Percentiles rank a stretch among this genome's conserved stretches.
phyloP scores from a whole-genome alignment of 2,329 filamentous ascomycete genomes.

The Monosporascus sp. region DNA sequence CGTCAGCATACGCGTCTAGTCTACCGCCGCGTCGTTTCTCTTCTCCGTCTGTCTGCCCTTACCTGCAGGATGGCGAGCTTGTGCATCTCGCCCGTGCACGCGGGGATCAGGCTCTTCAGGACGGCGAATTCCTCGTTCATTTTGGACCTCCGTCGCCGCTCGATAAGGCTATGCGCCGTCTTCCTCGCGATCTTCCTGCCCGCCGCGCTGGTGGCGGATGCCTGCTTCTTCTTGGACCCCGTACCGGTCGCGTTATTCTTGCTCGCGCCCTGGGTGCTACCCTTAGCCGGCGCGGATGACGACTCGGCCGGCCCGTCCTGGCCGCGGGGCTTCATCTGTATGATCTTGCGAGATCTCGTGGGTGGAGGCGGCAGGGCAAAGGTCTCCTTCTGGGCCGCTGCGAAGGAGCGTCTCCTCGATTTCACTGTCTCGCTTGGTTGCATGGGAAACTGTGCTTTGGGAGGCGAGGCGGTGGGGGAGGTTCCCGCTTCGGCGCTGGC shows the following conservation, averaged over 20 bases:
- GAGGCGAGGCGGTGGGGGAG: constrained; percentile 23
- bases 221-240: constrained; percentile 68
- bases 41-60: constrained; percentile 18
- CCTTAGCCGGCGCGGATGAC: constrained; percentile 10
- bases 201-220: constrained; percentile 71
- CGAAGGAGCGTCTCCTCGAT: constrained; percentile 47
- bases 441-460: constrained; percentile 36
- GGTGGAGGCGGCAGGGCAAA: constrained; percentile 89
- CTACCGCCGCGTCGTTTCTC: background rate
- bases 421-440: constrained; percentile 46
- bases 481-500: constrained; percentile 35
- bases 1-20: constrained; percentile 1
- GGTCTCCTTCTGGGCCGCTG: constrained; percentile 49
- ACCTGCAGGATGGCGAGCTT: constrained; percentile 95
- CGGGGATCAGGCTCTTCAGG: constrained; percentile 91
- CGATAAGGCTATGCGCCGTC: constrained; percentile 93
- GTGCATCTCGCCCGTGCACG: constrained; percentile 96
- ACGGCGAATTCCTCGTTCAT: constrained; percentile 99
- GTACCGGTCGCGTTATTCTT: constrained; percentile 14
- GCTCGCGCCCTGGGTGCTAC: constrained; percentile 12
- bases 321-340: constrained; percentile 81
- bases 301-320: constrained; percentile 34
- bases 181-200: constrained; percentile 94
- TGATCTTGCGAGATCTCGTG: constrained; percentile 89
- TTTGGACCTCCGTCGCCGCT: constrained; percentile 82